These are phyloP conservation scores for Xanthoceras sorbifolium DNA, from an alignment of 345 rosid species.

Conservation along the genomic window DNA sequence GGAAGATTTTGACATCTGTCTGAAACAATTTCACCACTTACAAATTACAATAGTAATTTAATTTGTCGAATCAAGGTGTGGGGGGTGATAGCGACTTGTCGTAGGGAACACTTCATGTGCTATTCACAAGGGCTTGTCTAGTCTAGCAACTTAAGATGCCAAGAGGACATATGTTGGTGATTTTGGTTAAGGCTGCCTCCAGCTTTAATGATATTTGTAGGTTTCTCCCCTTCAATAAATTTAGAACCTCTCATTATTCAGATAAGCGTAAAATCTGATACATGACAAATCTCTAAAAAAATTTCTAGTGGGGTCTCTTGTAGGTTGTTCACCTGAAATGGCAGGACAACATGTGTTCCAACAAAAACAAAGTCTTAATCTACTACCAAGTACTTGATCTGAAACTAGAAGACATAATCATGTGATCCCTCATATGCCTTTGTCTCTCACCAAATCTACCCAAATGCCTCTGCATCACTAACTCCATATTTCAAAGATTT, in stretches of 20 bases:
- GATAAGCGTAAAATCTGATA: not conserved
- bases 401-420: not conserved
- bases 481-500: not conserved
- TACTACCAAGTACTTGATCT: not conserved
- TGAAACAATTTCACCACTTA: not conserved
- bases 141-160: not conserved
- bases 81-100: not conserved
- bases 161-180: not conserved
- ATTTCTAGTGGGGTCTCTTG: not conserved
- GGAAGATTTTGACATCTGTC: not conserved
- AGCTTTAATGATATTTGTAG: not conserved
- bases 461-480: not conserved
- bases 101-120: slow-evolving; percentile 17
- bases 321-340: not conserved
- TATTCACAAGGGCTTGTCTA: not conserved
- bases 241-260: not conserved
- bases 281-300: not conserved
- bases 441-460: not conserved
- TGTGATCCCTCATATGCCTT: not conserved
- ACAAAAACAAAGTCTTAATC: not conserved
- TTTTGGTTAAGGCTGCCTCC: not conserved
- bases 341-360: not conserved
- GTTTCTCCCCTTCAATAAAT: not conserved
- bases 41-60: not conserved
- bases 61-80: not conserved